Conservation (phyloP, 2,329 filamentous ascomycete genomes). For the Trichoderma polysporum region DNA sequence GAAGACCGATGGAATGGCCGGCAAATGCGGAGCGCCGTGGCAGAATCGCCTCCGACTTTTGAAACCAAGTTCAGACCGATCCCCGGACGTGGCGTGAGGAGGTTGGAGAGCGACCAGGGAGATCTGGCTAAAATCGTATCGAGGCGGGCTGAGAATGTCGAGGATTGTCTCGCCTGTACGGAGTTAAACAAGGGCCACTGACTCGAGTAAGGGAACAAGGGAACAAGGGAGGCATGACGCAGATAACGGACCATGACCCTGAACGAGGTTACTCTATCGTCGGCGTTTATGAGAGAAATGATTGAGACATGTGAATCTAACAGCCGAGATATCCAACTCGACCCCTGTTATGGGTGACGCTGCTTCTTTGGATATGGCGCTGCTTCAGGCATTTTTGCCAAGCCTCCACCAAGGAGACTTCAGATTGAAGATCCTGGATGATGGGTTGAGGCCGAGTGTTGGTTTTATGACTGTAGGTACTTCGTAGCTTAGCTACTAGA, state of each 20-base stretch:
- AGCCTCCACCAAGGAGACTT: too few relatives aligned
- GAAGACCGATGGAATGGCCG: not conserved
- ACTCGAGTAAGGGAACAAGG: not conserved
- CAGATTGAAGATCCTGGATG: too few relatives aligned
- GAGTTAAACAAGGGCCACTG: not conserved
- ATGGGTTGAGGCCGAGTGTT: too few relatives aligned
- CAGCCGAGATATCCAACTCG: not conserved
- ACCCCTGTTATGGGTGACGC: not conserved
- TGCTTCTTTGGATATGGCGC: not conserved
- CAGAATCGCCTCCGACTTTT: conserved; percentile 36
- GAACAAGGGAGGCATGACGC: not conserved
- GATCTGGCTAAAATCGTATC: not conserved
- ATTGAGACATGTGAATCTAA: not conserved
- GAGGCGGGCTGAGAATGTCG: not conserved
- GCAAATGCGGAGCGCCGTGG: conserved; percentile 24
- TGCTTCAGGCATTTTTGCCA: too few relatives aligned
- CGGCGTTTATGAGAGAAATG: not conserved
- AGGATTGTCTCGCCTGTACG: not conserved
- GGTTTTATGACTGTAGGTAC: too few relatives aligned
- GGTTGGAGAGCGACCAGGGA: conserved; percentile 51
- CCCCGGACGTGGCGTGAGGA: conserved; percentile 54
- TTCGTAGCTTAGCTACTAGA: too few relatives aligned
- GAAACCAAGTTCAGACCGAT: conserved; percentile 53
- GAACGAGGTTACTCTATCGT: not conserved
- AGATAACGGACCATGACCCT: not conserved